Base-by-base conservation (phyloP, 23 red algal genomes). In the Agarophyton chilense region DNA sequence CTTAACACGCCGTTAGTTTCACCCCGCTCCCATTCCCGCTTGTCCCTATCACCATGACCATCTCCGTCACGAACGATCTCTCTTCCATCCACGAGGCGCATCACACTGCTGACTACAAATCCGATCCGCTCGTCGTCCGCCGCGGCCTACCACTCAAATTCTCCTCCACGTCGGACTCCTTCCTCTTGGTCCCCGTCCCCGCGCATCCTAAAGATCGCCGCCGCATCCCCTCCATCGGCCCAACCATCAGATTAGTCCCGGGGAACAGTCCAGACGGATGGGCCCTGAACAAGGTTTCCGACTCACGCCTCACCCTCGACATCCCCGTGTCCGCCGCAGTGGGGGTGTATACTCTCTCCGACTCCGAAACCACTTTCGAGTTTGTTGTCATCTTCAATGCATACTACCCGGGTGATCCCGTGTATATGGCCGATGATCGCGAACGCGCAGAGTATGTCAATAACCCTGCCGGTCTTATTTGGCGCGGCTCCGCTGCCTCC, bases 371-470 rank as follows among this genome's bases (percentile, higher is more conserved):
- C 32, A 7, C 52, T 16, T 16, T 58, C n/a, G 43, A 28, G 17
- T 58, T 81, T 22, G 34, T 60, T 28, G 12, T 81, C 25, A 45
- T 81, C 28, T 81, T 81, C 77, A 81, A 81, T 52, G 43, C 77
- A 8, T 81, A 39, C 52, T 29, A 29, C 4, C 32, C 77, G n/a
- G 35, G 31, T 6, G 52, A 55, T 35, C 22, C 51, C 47, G n/a
- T 81, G 28, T 56, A 81, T 50, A 35, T 81, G 52, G 13, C 44
- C 25, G 35, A 55, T 25, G 34, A 22, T 11, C 43, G 52, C 34
- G 25, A 11, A 19, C 43, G 43, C 34, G 9, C 22, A 0, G 77
- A 81, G 56, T 81, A 81, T 31, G 43, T 81, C 21, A 42, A 25
- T 13, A 61, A 42, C 51, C 1, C 25, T 10, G 52, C 77, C 26